phyloP scores from a whole-genome alignment of 805 yeast species.

The Danielozyma ontarioensis region DNA sequence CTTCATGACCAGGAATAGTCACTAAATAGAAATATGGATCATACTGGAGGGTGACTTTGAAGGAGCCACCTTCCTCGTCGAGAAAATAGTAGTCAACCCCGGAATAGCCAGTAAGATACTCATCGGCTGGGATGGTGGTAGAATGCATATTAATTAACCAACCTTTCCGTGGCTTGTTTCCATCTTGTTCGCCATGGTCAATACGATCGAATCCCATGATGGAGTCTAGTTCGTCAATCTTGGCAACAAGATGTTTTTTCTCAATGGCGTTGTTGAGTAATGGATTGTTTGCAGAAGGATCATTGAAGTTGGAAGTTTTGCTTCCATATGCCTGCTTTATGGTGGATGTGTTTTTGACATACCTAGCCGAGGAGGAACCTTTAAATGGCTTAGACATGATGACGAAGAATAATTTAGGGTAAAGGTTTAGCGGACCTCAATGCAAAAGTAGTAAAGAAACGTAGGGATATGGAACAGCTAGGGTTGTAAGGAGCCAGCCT shows the following conservation, averaged over 20 bases:
- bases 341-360: conserved; percentile 36
- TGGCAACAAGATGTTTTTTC: conserved; percentile 50
- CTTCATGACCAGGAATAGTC: conserved; percentile 54
- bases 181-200: conserved; percentile 60
- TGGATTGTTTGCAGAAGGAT: conserved; percentile 21
- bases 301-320: conserved; percentile 11
- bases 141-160: conserved; percentile 96
- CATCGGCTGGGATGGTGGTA: conserved; percentile 60
- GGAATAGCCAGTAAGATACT: conserved; percentile 55
- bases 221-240: conserved; percentile 66
- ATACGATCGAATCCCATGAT: conserved; percentile 85
- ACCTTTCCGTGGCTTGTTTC: conserved; percentile 53
- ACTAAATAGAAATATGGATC: conserved; percentile 84
- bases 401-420: too few relatives aligned
- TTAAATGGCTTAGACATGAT: conserved; percentile 20
- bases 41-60: conserved; percentile 76
- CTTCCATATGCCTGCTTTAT: conserved; percentile 16
- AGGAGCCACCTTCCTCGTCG: conserved; percentile 95
- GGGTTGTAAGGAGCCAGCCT: too few relatives aligned
- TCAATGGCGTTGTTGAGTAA: conserved; percentile 33
- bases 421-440: too few relatives aligned
- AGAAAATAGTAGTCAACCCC: conserved; percentile 93
- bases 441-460: too few relatives aligned
- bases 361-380: conserved; percentile 51
- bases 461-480: too few relatives aligned